These are phyloP conservation scores for Centrapalus pauciflorus DNA, from an alignment of 129 eudicot species.

Conservation along the genomic window DNA sequence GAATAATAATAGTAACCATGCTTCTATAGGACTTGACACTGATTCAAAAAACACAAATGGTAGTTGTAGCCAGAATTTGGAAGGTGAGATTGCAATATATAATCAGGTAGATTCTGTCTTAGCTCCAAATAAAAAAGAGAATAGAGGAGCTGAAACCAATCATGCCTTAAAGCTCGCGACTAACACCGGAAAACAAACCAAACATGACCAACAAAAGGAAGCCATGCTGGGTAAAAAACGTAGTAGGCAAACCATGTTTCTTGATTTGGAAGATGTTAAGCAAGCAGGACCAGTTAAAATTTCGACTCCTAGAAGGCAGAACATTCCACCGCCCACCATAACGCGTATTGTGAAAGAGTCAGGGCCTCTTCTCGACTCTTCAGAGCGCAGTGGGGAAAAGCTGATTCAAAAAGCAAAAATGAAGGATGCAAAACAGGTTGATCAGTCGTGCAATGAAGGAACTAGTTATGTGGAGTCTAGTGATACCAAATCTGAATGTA, in stretches of 20 bases:
- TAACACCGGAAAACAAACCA: slow-evolving; percentile 56
- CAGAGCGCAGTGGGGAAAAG: slow-evolving; percentile 53
- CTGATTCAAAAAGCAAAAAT: slow-evolving; percentile 30
- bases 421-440: slow-evolving; percentile 58
- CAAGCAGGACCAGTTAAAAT: slow-evolving; percentile 67
- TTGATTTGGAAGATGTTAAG: slow-evolving; percentile 77
- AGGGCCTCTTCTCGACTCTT: slow-evolving; percentile 27
- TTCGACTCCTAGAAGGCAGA: slow-evolving; percentile 64
- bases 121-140: slow-evolving; percentile 45
- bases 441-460: slow-evolving; percentile 49
- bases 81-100: slow-evolving; percentile 27
- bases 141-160: slow-evolving; percentile 56
- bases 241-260: slow-evolving; percentile 79
- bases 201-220: slow-evolving; percentile 70
- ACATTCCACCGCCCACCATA: slow-evolving; percentile 41
- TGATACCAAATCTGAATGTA: slow-evolving; percentile 63
- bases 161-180: slow-evolving; percentile 54
- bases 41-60: slow-evolving; percentile 30
- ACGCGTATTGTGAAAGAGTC: slow-evolving; percentile 49
- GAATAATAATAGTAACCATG: slow-evolving; percentile 24
- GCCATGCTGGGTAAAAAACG: slow-evolving; percentile 83
- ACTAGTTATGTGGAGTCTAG: slow-evolving; percentile 50
- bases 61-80: slow-evolving; percentile 24
- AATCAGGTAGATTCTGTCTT: slow-evolving; percentile 33
- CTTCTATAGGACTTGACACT: slow-evolving; percentile 25